A percentile compares a stretch with the other conserved stretches of the same genome.
phyloP scores from a whole-genome alignment of 2,329 filamentous ascomycete species.

The Venturia pyrina region DNA sequence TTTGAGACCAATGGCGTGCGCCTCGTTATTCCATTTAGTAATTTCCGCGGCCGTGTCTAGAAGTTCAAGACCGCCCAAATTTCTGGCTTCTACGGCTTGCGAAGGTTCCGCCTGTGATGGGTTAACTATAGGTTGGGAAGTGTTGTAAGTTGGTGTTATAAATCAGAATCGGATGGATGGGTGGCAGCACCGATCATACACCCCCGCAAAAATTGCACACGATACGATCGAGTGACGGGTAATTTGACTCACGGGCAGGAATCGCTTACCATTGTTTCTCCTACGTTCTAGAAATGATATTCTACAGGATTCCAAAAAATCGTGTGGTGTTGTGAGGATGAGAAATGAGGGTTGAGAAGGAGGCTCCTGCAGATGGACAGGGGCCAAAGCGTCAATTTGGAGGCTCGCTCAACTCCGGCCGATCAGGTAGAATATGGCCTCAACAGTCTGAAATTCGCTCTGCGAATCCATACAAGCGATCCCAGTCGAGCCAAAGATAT shows the following conservation, averaged over 20 bases:
- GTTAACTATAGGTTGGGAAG: background rate
- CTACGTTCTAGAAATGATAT: background rate
- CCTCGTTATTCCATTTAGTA: background rate
- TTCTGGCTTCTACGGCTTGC: too few relatives aligned
- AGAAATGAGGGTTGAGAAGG: background rate
- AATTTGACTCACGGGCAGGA: background rate
- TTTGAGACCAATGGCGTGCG: background rate
- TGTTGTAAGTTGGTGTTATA: too few relatives aligned
- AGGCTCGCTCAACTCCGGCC: too few relatives aligned
- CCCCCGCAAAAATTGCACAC: background rate
- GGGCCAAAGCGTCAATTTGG: background rate
- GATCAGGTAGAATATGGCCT: too few relatives aligned
- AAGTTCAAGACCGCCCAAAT: background rate
- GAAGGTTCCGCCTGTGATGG: background rate
- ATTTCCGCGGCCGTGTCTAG: background rate
- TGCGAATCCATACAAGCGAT: too few relatives aligned
- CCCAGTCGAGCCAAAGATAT: too few relatives aligned
- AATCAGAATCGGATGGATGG: background rate
- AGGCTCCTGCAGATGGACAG: background rate
- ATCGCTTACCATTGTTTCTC: background rate
- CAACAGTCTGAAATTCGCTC: too few relatives aligned
- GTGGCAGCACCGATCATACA: background rate
- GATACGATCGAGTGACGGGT: background rate
- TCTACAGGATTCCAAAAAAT: background rate
- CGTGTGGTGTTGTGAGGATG: background rate